phyloP scores from a whole-genome alignment of 495 filamentous ascomycete genomes.

The Penicillium pancosmium region DNA sequence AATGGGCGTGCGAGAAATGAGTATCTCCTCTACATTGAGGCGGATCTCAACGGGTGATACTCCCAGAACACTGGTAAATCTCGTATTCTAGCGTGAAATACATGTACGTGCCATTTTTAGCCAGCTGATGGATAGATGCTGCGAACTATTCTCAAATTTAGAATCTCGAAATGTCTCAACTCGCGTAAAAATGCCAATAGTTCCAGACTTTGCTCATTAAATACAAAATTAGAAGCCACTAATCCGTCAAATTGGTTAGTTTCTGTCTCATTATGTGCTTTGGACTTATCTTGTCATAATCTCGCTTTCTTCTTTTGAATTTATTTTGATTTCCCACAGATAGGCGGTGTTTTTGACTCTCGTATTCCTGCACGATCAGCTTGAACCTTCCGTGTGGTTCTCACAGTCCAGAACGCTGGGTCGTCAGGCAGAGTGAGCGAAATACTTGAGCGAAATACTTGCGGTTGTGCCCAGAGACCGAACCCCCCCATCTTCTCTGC shows the following conservation, averaged over 20 bases:
- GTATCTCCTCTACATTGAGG: background rate
- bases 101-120: slow-evolving; percentile 7
- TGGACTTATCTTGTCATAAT: slow-evolving; percentile 7
- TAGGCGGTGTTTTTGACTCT: slow-evolving; percentile 12
- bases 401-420: background rate
- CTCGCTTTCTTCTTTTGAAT: slow-evolving; percentile 10
- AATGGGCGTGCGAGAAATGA: slow-evolving; percentile 1
- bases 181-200: slow-evolving; percentile 3
- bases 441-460: background rate
- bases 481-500: background rate
- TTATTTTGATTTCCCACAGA: slow-evolving; percentile 1
- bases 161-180: slow-evolving; percentile 4
- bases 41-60: background rate
- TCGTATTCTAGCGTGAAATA: slow-evolving; percentile 4
- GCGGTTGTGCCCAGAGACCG: background rate
- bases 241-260: slow-evolving; percentile 1
- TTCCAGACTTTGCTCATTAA: background rate
- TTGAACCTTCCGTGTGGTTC: background rate
- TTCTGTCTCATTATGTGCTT: slow-evolving; percentile 15
- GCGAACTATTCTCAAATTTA: background rate
- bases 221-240: slow-evolving; percentile 10
- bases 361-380: slow-evolving; percentile 16
- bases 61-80: background rate
- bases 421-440: background rate
- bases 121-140: slow-evolving; percentile 1